Conservation (phyloP, 2,329 filamentous ascomycete species). For the Xylaria sp. region DNA sequence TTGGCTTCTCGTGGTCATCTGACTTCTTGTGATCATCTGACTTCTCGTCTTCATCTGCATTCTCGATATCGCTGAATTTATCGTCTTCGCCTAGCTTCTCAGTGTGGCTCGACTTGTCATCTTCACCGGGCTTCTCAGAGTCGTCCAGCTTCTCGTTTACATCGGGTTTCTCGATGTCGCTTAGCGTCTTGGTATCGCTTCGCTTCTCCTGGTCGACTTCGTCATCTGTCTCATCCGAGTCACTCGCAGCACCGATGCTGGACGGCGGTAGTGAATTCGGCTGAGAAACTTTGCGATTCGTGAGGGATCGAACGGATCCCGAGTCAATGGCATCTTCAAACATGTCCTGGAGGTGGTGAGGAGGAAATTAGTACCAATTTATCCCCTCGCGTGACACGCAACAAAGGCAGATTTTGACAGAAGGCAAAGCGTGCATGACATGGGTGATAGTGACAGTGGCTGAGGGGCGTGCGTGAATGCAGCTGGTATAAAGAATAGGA, state of each 20-base stretch:
- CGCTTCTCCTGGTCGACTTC: slow-evolving; percentile 7
- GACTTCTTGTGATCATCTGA: slow-evolving; percentile 8
- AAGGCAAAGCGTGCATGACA: slow-evolving; percentile 14
- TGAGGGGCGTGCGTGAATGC: slow-evolving; percentile 9
- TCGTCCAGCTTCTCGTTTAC: no score
- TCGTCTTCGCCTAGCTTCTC: no score
- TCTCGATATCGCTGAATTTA: neutral
- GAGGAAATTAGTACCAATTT: slow-evolving; percentile 15
- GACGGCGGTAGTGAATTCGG: slow-evolving; percentile 31
- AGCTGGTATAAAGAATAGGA: neutral
- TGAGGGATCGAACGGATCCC: slow-evolving; percentile 59
- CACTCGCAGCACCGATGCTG: slow-evolving; percentile 26
- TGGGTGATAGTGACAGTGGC: slow-evolving; percentile 1
- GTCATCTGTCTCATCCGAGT: slow-evolving; percentile 17
- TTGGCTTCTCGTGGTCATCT: slow-evolving; percentile 20
- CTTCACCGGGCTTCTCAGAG: no score
- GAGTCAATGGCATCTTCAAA: slow-evolving; percentile 80
- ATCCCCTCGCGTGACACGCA: slow-evolving; percentile 1
- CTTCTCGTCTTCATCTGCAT: neutral
- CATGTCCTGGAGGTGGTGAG: slow-evolving; percentile 50
- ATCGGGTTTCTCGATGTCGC: no score
- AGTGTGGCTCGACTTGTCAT: no score
- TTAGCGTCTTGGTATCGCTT: no score
- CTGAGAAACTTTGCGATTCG: slow-evolving; percentile 40
- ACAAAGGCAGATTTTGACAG: neutral